Evolutionary conservation across 306 rosid genomes (phyloP).

Genomic region (Prunus davidiana): DNA sequence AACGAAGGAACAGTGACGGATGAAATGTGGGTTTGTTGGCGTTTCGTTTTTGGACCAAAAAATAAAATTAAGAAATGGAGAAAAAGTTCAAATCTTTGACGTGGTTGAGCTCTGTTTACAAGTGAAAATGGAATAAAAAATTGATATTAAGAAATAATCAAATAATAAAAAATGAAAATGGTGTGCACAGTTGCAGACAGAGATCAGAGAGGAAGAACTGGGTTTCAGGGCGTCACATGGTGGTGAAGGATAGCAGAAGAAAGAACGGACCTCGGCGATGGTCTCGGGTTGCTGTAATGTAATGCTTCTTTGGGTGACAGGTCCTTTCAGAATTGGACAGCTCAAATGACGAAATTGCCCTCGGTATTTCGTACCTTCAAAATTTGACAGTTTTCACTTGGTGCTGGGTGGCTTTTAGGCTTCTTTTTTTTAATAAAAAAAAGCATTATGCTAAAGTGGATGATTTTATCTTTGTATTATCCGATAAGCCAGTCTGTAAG

Average conservation of each 20-base stretch:
- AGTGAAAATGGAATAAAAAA: neutral
- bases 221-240: slow-evolving; percentile 34
- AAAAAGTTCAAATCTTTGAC: slow-evolving; percentile 8
- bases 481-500: slow-evolving; percentile 24
- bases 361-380: neutral
- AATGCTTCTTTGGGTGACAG: slow-evolving; percentile 13
- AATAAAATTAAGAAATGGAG: neutral
- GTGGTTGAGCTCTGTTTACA: neutral
- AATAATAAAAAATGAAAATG: neutral
- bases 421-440: neutral
- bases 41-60: slow-evolving; percentile 41
- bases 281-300: slow-evolving; percentile 20
- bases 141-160: neutral
- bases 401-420: neutral
- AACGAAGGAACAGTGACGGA: slow-evolving; percentile 52
- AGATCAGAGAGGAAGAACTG: slow-evolving; percentile 1
- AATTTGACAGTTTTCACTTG: neutral
- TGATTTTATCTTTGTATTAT: neutral
- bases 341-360: slow-evolving; percentile 15
- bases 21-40: slow-evolving; percentile 44
- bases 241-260: slow-evolving; percentile 13
- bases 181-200: neutral
- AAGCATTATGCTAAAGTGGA: neutral
- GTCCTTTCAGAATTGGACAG: neutral
- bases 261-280: slow-evolving; percentile 26